phyloP scores from a whole-genome alignment of 495 filamentous ascomycete species.

The Lophium mytilinum region DNA sequence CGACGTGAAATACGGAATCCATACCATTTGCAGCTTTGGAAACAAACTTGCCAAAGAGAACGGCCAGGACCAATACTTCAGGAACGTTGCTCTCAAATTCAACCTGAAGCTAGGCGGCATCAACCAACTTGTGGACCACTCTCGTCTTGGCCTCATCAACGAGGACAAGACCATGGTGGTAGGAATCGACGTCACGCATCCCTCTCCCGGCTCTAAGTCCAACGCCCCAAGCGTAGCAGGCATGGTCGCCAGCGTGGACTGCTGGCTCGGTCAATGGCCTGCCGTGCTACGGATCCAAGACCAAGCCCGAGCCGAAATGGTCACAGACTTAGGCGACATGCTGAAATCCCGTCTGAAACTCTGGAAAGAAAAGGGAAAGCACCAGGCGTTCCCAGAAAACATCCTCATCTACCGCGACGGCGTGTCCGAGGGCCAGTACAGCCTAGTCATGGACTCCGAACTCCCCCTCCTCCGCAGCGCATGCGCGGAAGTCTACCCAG shows the following conservation, averaged over 20 bases:
- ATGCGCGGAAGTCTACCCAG: slow-evolving; percentile 47
- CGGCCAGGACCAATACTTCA: slow-evolving; percentile 46
- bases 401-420: slow-evolving; percentile 87
- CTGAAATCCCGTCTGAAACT: slow-evolving; percentile 51
- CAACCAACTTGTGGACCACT: slow-evolving; percentile 53
- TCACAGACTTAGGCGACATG: slow-evolving; percentile 44
- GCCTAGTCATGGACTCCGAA: slow-evolving; percentile 47
- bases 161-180: slow-evolving; percentile 70
- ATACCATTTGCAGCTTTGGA: slow-evolving; percentile 53
- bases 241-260: slow-evolving; percentile 63
- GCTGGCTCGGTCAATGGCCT: slow-evolving; percentile 58
- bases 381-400: slow-evolving; percentile 49
- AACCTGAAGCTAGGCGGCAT: slow-evolving; percentile 77
- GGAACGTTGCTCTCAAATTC: slow-evolving; percentile 74
- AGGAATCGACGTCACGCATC: slow-evolving; percentile 83
- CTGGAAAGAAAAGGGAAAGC: slow-evolving; percentile 48
- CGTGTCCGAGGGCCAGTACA: slow-evolving; percentile 78
- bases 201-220: slow-evolving; percentile 56
- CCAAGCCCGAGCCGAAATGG: slow-evolving; percentile 48
- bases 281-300: slow-evolving; percentile 52
- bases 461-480: slow-evolving; percentile 51
- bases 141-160: slow-evolving; percentile 39
- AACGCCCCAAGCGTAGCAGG: slow-evolving; percentile 62
- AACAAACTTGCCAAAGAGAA: slow-evolving; percentile 40
- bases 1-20: slow-evolving; percentile 55